These are phyloP conservation scores for Tuber umbilicatum DNA, from an alignment of 495 filamentous ascomycete species.

Conservation along the genomic window DNA sequence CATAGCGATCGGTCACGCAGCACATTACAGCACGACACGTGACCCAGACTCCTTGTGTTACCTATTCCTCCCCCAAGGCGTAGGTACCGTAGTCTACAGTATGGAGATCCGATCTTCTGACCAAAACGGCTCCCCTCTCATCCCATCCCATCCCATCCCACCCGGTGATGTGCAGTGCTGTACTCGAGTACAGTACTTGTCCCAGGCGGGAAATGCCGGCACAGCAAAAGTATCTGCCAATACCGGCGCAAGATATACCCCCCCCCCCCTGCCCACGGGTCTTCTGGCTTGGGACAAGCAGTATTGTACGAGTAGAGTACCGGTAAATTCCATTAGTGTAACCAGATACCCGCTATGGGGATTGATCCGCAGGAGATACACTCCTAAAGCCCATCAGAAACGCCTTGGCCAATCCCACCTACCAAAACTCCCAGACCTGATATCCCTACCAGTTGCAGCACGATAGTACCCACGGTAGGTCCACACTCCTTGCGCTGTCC, in stretches of 20 bases:
- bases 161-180: background rate
- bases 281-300: background rate
- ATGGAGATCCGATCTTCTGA: background rate
- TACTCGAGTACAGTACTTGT: too few species aligned
- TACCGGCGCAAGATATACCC: background rate
- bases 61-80: background rate
- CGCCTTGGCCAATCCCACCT: background rate
- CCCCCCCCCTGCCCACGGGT: background rate
- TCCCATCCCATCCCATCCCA: background rate
- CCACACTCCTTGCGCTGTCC: background rate
- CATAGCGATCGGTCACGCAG: background rate
- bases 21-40: background rate
- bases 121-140: background rate
- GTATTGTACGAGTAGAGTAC: background rate
- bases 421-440: background rate
- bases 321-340: background rate
- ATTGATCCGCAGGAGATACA: background rate
- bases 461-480: too few species aligned
- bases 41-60: background rate
- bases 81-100: background rate
- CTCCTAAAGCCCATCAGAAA: background rate
- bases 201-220: background rate
- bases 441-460: background rate
- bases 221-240: background rate
- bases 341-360: background rate